Percentiles rank a stretch among this genome's conserved stretches.
Conservation (phyloP, 257 asterid species). For the Solanum habrochaites region DNA sequence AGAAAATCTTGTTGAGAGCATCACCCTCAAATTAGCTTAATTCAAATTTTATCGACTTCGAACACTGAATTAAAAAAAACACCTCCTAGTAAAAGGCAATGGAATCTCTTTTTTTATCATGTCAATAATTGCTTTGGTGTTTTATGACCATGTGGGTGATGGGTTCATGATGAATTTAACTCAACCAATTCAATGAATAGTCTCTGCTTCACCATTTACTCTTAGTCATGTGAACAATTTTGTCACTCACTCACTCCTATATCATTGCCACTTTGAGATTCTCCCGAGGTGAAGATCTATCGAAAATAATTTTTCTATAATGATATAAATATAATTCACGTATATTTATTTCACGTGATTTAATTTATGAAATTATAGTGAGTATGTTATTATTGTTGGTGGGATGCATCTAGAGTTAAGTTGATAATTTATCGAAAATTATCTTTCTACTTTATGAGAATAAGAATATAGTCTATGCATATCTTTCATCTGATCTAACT, state of each 20-base stretch:
- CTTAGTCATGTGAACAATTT: not conserved
- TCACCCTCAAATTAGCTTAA: no score
- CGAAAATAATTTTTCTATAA: no score
- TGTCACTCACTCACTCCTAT: not conserved
- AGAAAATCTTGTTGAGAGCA: accelerated
- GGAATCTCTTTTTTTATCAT: not conserved
- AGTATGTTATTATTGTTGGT: no score
- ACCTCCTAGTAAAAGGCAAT: not conserved
- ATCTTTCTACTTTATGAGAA: no score
- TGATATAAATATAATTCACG: no score
- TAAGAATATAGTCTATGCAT: no score
- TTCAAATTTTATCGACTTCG: accelerated
- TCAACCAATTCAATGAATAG: not conserved
- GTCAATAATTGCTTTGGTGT: not conserved
- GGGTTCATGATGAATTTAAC: not conserved
- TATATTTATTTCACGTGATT: no score
- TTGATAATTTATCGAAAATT: no score
- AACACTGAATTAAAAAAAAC: no score
- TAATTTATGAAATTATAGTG: no score
- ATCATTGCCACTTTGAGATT: not conserved
- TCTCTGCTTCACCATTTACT: not conserved
- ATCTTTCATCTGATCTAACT: no score
- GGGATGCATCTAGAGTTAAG: not conserved
- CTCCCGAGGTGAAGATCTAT: no score
- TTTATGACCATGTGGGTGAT: not conserved